Conservation (phyloP, 164 flowering plant genomes). For the Magnolia sinica region DNA sequence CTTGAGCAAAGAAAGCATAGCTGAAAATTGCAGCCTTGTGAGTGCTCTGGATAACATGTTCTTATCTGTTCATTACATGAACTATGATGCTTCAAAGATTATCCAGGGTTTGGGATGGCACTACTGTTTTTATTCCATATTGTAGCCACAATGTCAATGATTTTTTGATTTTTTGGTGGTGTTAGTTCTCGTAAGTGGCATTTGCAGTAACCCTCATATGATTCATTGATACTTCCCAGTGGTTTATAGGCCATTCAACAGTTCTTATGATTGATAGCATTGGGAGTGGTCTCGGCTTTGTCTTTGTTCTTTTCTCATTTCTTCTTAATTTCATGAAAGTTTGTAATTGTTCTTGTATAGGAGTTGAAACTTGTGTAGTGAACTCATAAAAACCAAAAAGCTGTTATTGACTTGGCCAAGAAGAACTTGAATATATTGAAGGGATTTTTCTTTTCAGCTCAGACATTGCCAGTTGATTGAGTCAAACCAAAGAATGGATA, state of each 20-base stretch:
- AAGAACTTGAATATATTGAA: not conserved
- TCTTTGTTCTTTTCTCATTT: not conserved
- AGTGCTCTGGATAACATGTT: too few relatives aligned
- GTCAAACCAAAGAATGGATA: not conserved
- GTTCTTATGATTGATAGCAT: not conserved
- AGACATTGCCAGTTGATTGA: not conserved
- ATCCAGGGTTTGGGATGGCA: too few relatives aligned
- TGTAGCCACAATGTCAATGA: too few relatives aligned
- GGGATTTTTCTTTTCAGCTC: not conserved
- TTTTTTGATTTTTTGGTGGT: too few relatives aligned
- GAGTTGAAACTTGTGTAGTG: not conserved
- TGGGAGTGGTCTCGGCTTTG: not conserved
- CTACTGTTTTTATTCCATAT: too few relatives aligned
- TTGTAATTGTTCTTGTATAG: not conserved
- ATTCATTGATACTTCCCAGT: not conserved
- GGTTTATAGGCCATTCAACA: not conserved
- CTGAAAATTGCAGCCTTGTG: too few relatives aligned
- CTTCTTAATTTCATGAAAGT: not conserved
- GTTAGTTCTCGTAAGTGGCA: not conserved
- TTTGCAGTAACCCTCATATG: not conserved
- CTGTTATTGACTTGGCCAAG: not conserved
- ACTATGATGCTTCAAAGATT: too few relatives aligned
- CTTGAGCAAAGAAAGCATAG: too few relatives aligned
- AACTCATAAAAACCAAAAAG: not conserved
- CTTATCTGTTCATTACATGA: too few relatives aligned